Evolutionary conservation across 768 basidiomycete species (phyloP), one percentile per base, ranked within the genome.

Genomic region (Amanita subjunquillea): DNA sequence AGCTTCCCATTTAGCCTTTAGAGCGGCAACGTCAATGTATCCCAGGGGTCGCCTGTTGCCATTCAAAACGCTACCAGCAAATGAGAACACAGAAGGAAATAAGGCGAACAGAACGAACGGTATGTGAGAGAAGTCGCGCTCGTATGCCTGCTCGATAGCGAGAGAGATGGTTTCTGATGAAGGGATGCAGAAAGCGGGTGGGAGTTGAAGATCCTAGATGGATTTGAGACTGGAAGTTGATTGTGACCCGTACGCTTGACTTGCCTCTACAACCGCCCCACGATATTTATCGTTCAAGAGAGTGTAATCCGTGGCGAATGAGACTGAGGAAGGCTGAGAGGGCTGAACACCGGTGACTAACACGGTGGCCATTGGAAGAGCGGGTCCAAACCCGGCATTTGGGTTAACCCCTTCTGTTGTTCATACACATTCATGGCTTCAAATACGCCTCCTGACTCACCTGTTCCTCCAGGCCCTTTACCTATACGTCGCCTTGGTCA

Each of bases 41-140:
- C 93, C 93, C 17, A 95, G 66, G 4, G 88, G 91, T 60, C 78
- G 79, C 43, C 88, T 77, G 27, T 77, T 72, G 50, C 72, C 73
- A 59, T 87, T 83, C 27, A 96, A 74, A 0, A 95, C 87, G 2
- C 91, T 95, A 44, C 40, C 8, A 51, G 39, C n/a, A 25, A 38
- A 44, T 52, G 5, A 44, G 29, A 4, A 34, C 13, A 39, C 46
- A 27, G 45, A 39, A 39, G 30, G 37, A 42, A 6, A 9, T 8
- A 30, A 5, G 22, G 13, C 41, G 32, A 15, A 13, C 43, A 30
- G 40, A 37, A 60, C 69, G 44, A 49, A 94, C 93, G 93, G 93
- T 55, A 95, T 84, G 59, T 94, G 85, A 15, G 91, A 91, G 68
- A 94, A 96, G 63, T 96, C 93, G 32, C 91, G 82, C 58, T 96